Base-by-base conservation (phyloP, 192 early-diverging fungal species). In the Backusella luteola region DNA sequence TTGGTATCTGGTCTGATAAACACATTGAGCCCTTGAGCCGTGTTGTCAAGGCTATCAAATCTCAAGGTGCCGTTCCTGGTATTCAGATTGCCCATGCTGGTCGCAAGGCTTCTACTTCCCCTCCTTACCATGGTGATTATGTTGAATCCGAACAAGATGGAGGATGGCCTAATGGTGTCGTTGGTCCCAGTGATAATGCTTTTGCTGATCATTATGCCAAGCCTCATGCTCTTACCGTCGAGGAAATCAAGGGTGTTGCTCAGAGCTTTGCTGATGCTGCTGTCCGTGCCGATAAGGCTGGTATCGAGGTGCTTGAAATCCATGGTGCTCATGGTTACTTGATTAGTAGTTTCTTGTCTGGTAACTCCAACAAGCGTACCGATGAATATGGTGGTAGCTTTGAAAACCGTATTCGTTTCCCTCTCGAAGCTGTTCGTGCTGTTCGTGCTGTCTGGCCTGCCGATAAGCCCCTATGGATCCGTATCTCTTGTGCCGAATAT, bases 361-460 rank as follows among this genome's bases (percentile, higher is more conserved):
- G 93, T 4, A 69, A 93, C 26, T 86, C 91, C 66, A 98, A 99
- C 85, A 71, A 89, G 34, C 91, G 97, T 73, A 96, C 94, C 0
- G 97, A 99, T 80, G 71, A 92, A 66, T 99, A 96, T 78, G 97
- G 97, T 39, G 96, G 97, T 0, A 90, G 90, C 1, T 91, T 96
- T 53, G 94, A 96, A 73, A 97, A 98, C 85, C 91, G 96, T 75
- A 84, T 85, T 12, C 90, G 94, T 0, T 91, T 97, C 73, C 73
- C 91, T 39, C 56, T 94, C 0, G 95, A 96, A 81, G 87, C 91
- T 2, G 83, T 91, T 26, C 71, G 78, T 19, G 76, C 75, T 0
- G 86, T 93, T 5, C 91, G 94, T 34, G 66, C 76, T 15, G 86
- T 88, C 46, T 96, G 95, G 94, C 94, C 96, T 1, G 76, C 77